Conservation (phyloP, 768 basidiomycete species). For the Atractiella rhizophila region DNA sequence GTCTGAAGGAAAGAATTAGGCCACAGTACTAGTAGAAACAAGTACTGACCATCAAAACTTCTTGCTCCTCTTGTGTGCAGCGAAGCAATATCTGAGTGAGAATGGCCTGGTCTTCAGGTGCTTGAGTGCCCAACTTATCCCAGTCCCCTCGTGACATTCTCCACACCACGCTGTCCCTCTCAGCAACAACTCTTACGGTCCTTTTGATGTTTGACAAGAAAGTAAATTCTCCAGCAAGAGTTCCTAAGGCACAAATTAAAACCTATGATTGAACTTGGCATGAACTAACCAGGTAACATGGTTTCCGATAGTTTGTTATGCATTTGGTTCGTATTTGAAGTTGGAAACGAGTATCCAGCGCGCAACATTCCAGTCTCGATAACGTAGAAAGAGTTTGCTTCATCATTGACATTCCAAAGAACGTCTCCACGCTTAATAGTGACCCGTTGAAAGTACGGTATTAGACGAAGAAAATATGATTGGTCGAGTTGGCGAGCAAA, state of each 20-base stretch:
- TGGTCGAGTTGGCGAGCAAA: conserved; percentile 32
- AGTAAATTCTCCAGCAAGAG: conserved; percentile 71
- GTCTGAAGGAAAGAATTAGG: too few species aligned
- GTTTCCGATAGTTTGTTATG: conserved; percentile 8
- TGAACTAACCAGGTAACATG: conserved; percentile 7
- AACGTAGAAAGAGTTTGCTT: conserved; percentile 41
- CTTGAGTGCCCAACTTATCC: too few species aligned
- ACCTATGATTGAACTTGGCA: not conserved
- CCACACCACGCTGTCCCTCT: conserved; percentile 58
- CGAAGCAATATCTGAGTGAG: too few species aligned
- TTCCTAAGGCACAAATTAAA: conserved; percentile 26
- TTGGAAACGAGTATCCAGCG: conserved; percentile 55
- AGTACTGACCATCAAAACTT: too few species aligned
- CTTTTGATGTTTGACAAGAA: conserved; percentile 51
- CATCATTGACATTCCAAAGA: conserved; percentile 43
- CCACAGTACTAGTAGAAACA: too few species aligned
- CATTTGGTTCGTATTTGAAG: conserved; percentile 45
- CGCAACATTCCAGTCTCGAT: conserved; percentile 65
- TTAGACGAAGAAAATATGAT: conserved; percentile 36
- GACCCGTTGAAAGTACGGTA: conserved; percentile 43
- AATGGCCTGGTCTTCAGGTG: too few species aligned
- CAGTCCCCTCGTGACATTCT: too few species aligned
- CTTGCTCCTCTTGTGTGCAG: too few species aligned
- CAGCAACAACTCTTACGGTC: conserved; percentile 65
- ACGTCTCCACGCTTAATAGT: conserved; percentile 33